Evolutionary conservation across 192 early-diverging fungal genomes (phyloP).

Genomic region (Podila verticillata): DNA sequence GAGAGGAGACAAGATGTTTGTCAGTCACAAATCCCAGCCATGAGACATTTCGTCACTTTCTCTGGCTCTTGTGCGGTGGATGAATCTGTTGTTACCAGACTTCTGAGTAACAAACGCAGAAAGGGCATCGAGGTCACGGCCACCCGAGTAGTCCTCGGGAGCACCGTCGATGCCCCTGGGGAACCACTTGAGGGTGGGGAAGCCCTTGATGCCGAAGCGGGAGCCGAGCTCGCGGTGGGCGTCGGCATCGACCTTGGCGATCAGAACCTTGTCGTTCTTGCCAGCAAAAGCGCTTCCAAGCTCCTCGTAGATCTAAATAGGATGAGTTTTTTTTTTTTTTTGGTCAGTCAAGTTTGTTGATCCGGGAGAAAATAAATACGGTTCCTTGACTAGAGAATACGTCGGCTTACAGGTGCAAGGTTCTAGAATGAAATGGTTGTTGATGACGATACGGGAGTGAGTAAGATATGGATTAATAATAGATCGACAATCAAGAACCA

Average conservation of each 20-base stretch:
- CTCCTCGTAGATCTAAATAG: conserved; percentile 73
- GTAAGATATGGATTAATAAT: too few species aligned
- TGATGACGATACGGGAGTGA: background rate
- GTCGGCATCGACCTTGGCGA: conserved; percentile 93
- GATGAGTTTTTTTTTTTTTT: too few species aligned
- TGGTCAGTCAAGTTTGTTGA: background rate
- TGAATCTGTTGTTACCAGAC: conserved; percentile 60
- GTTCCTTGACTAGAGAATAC: background rate
- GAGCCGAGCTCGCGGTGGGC: conserved; percentile 83
- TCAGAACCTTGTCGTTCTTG: conserved; percentile 78
- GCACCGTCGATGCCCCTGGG: conserved; percentile 76
- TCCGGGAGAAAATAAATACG: background rate
- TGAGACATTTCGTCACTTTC: too few species aligned
- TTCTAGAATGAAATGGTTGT: conserved; percentile 14
- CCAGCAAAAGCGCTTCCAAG: conserved; percentile 81
- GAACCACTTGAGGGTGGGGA: conserved; percentile 96
- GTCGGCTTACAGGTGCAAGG: conserved; percentile 43
- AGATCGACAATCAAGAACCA: too few species aligned
- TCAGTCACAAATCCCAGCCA: background rate
- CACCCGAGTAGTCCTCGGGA: conserved; percentile 83
- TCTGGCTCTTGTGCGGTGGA: background rate
- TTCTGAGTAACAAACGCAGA: conserved; percentile 82
- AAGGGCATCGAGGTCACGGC: conserved; percentile 86
- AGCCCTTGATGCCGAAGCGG: conserved; percentile 82
- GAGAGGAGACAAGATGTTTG: too few species aligned